Evolutionary conservation across 2,329 filamentous ascomycete species (phyloP).

Genomic region (Curvularia sp.): DNA sequence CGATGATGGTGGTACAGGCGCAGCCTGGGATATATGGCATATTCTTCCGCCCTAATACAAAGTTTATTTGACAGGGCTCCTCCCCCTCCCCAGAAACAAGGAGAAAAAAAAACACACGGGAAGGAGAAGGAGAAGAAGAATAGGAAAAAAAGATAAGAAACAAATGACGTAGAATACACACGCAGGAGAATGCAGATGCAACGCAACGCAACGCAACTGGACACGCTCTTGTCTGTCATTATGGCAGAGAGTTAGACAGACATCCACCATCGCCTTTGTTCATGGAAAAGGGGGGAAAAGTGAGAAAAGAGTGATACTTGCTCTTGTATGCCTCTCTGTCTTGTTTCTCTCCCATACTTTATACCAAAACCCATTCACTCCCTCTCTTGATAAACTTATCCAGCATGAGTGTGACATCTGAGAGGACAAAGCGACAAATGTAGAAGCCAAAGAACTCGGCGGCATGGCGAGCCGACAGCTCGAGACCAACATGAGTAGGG

Average conservation of each 20-base stretch:
- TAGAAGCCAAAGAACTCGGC: slow-evolving; percentile 99
- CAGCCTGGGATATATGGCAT: no score
- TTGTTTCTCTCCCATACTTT: neutral
- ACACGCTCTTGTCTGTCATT: neutral
- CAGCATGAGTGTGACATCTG: slow-evolving; percentile 81
- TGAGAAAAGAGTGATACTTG: no score
- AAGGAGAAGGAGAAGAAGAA: neutral
- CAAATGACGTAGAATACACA: no score
- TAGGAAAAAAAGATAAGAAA: neutral
- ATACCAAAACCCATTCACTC: slow-evolving; percentile 86
- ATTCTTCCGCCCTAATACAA: no score
- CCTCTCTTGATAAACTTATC: slow-evolving; percentile 98
- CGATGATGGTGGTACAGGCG: no score
- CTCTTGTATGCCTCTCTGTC: neutral
- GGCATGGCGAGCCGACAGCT: slow-evolving; percentile 90
- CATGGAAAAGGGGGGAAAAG: no score
- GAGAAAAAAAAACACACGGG: no score
- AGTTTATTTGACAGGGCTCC: no score
- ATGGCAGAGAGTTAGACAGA: no score
- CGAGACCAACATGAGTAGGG: slow-evolving; percentile 92
- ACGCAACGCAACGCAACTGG: no score
- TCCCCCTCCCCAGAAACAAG: neutral
- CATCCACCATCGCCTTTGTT: no score
- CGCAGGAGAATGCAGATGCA: no score
- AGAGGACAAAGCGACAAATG: slow-evolving; percentile 91